These are phyloP conservation scores for Vaccinium macrocarpon DNA, from an alignment of 148 eudicot species.

Conservation along the genomic window DNA sequence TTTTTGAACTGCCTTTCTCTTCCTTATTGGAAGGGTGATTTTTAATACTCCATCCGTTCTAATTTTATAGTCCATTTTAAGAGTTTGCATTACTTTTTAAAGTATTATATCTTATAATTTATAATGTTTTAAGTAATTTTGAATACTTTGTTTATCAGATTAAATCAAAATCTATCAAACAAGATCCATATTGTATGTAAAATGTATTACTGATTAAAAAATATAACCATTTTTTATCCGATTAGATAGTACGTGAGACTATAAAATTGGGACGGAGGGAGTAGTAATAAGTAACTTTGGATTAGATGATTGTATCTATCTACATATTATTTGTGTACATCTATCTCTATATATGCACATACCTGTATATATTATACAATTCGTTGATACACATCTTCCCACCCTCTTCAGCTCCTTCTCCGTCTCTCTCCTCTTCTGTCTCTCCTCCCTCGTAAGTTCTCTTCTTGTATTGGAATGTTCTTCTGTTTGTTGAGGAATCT, in stretches of 20 bases:
- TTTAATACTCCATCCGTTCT: too few relatives aligned
- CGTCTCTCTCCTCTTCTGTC: slow-evolving; percentile 24
- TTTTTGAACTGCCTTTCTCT: neutral
- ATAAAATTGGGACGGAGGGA: too few relatives aligned
- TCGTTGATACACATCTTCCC: slow-evolving; percentile 50
- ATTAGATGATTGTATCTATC: slow-evolving; percentile 4
- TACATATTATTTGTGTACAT: neutral
- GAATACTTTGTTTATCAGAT: too few relatives aligned
- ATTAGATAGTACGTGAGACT: too few relatives aligned
- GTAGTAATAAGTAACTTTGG: slow-evolving; percentile 21
- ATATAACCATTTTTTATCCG: too few relatives aligned
- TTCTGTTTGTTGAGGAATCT: neutral
- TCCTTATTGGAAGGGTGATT: slow-evolving; percentile 1
- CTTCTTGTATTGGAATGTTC: slow-evolving; percentile 12
- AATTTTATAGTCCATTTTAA: too few relatives aligned
- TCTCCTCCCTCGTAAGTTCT: slow-evolving; percentile 38
- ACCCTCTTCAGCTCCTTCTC: slow-evolving; percentile 35
- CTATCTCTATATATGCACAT: slow-evolving; percentile 12
- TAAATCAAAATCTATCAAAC: too few relatives aligned
- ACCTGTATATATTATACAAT: neutral
- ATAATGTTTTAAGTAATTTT: too few relatives aligned
- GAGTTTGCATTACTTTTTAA: too few relatives aligned
- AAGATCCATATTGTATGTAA: too few relatives aligned
- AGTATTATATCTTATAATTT: too few relatives aligned
- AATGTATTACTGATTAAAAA: too few relatives aligned